Percentiles rank a stretch among this genome's conserved stretches.
Evolutionary conservation across 768 basidiomycete species (phyloP).

Genomic region (Lactifluus subvellereus): DNA sequence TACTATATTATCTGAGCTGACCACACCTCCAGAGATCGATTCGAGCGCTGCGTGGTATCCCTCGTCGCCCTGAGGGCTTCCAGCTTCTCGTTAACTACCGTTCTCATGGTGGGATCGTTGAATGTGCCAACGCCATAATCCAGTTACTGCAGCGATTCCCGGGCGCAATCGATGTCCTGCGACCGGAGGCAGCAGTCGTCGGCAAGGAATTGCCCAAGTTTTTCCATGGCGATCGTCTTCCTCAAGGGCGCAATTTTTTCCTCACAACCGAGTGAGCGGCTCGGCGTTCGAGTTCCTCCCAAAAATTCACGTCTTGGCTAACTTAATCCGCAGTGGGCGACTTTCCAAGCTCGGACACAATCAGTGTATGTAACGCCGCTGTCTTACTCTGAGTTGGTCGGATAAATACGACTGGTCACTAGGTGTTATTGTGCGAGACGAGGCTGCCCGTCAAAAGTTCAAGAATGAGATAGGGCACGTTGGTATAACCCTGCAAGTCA

Average conservation of each 20-base stretch:
- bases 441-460: conserved; percentile 44
- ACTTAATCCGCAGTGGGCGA: conserved; percentile 33
- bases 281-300: background rate
- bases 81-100: conserved; percentile 62
- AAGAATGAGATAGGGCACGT: conserved; percentile 48
- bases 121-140: conserved; percentile 60
- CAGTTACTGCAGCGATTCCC: conserved; percentile 55
- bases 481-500: conserved; percentile 50
- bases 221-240: conserved; percentile 41
- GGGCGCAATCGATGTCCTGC: conserved; percentile 53
- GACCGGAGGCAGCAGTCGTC: conserved; percentile 49
- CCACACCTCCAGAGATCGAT: background rate
- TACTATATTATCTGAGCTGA: background rate
- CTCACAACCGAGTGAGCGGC: background rate
- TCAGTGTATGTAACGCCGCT: conserved; percentile 46
- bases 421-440: conserved; percentile 69
- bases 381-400: background rate
- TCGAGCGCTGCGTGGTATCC: conserved; percentile 12
- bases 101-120: conserved; percentile 69
- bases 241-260: conserved; percentile 5
- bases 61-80: conserved; percentile 39
- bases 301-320: background rate
- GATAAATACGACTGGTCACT: background rate
- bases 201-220: conserved; percentile 55
- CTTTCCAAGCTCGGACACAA: conserved; percentile 56